Conservation (phyloP, 768 basidiomycete species). For the Tricholoma flavovirens region DNA sequence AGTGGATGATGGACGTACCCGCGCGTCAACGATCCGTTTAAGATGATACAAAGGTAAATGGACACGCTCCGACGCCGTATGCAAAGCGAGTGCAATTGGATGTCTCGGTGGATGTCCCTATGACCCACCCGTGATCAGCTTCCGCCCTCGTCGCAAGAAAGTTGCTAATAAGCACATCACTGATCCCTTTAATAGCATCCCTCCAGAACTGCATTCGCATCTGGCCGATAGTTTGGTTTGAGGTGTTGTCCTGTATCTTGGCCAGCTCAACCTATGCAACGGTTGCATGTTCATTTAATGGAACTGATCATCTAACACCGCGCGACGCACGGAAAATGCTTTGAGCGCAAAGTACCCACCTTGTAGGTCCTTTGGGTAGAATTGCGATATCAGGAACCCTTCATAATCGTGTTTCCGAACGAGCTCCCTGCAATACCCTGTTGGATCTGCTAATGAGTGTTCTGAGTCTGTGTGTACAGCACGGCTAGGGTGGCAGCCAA, state of each 20-base stretch:
- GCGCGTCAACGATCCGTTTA: slow-evolving; percentile 78
- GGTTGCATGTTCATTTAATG: slow-evolving; percentile 3
- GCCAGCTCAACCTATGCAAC: slow-evolving; percentile 65
- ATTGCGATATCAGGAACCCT: slow-evolving; percentile 62
- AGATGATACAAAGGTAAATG: slow-evolving; percentile 70
- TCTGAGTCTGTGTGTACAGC: slow-evolving; percentile 1
- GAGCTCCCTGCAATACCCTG: slow-evolving; percentile 62
- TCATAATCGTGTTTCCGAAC: slow-evolving; percentile 82
- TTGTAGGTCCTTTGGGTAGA: slow-evolving; percentile 63
- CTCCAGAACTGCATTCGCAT: slow-evolving; percentile 88
- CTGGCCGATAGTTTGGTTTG: slow-evolving; percentile 68
- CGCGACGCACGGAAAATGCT: slow-evolving; percentile 70
- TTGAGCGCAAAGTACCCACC: slow-evolving; percentile 72
- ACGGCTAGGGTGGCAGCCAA: background rate
- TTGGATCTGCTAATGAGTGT: slow-evolving; percentile 31
- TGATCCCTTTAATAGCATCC: slow-evolving; percentile 66
- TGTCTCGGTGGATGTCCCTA: slow-evolving; percentile 76
- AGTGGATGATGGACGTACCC: slow-evolving; percentile 42
- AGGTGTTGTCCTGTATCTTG: slow-evolving; percentile 69
- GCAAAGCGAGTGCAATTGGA: slow-evolving; percentile 72
- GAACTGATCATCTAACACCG: slow-evolving; percentile 6
- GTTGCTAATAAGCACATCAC: slow-evolving; percentile 41
- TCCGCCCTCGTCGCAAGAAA: background rate
- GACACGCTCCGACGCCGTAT: slow-evolving; percentile 43
- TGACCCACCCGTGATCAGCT: slow-evolving; percentile 6